Percentiles rank a stretch among this genome's conserved stretches.
phyloP scores from a whole-genome alignment of 805 yeast species.

The Brettanomyces naardenensis region DNA sequence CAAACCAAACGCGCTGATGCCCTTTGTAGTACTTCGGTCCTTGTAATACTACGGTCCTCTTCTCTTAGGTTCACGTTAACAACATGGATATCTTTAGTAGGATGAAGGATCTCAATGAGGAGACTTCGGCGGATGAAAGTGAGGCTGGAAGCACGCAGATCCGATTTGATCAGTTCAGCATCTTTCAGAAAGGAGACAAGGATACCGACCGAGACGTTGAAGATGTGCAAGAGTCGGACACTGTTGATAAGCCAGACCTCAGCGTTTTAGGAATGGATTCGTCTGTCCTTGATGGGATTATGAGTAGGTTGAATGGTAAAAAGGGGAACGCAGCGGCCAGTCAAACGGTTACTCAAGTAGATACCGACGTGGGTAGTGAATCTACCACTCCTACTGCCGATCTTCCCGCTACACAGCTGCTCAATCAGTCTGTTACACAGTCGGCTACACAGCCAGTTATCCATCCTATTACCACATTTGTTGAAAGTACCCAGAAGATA shows the following conservation, averaged over 20 bases:
- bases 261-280: constrained; percentile 4
- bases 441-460: background rate
- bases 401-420: background rate
- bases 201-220: background rate
- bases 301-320: constrained; percentile 1
- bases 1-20: too few species aligned
- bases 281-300: constrained; percentile 1
- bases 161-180: background rate
- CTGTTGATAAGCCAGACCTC: background rate
- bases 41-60: too few species aligned
- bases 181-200: background rate
- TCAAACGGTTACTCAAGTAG: background rate
- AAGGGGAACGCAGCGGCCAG: background rate
- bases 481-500: background rate
- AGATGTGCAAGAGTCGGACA: background rate
- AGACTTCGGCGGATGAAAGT: too few species aligned
- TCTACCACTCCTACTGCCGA: background rate
- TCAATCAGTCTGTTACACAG: background rate
- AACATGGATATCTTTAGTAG: too few species aligned
- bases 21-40: too few species aligned
- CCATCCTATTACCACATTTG: background rate
- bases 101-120: too few species aligned
- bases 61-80: too few species aligned
- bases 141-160: too few species aligned
- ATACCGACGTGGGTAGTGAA: background rate